Evolutionary conservation across 352 stramenopile genomes (phyloP).

Genomic region (Globisporangium abappressorium): DNA sequence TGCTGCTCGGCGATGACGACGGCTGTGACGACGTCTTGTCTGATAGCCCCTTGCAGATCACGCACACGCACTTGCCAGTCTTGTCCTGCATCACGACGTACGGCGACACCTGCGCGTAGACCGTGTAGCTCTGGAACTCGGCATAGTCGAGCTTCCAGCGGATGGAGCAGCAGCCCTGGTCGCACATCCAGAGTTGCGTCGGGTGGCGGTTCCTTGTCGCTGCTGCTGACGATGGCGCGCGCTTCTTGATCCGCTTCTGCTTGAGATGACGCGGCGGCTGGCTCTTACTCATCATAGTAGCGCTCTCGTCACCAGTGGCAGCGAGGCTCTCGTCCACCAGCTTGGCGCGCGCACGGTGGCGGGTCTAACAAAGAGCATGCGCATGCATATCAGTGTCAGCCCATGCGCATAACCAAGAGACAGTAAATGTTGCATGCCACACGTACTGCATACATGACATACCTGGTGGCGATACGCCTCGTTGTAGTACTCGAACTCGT

Average conservation of each 20-base stretch:
- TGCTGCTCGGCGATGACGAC: background rate
- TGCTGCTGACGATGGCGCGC: background rate
- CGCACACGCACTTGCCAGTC: conserved; percentile 42
- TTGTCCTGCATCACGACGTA: conserved; percentile 67
- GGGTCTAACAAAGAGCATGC: conserved; percentile 10
- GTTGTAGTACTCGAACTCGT: conserved; percentile 69
- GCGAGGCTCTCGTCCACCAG: conserved; percentile 14
- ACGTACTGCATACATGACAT: background rate
- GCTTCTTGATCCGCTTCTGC: conserved; percentile 15
- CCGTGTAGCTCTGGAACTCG: conserved; percentile 64
- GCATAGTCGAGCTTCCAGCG: conserved; percentile 76
- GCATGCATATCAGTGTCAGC: conserved; percentile 10
- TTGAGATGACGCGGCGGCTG: background rate
- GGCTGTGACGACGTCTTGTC: conserved; percentile 6
- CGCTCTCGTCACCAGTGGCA: background rate
- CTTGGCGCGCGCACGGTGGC: conserved; percentile 18
- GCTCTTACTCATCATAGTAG: background rate
- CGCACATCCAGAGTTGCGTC: conserved; percentile 59
- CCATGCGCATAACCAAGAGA: background rate
- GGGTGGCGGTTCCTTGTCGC: background rate
- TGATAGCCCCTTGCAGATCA: conserved; percentile 56
- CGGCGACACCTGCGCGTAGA: conserved; percentile 62
- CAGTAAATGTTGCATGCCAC: background rate
- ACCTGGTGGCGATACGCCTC: conserved; percentile 43
- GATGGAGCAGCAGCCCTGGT: conserved; percentile 63